These are phyloP conservation scores for Canna indica DNA, from an alignment of 176 grass and related monocot genomes.

Conservation along the genomic window DNA sequence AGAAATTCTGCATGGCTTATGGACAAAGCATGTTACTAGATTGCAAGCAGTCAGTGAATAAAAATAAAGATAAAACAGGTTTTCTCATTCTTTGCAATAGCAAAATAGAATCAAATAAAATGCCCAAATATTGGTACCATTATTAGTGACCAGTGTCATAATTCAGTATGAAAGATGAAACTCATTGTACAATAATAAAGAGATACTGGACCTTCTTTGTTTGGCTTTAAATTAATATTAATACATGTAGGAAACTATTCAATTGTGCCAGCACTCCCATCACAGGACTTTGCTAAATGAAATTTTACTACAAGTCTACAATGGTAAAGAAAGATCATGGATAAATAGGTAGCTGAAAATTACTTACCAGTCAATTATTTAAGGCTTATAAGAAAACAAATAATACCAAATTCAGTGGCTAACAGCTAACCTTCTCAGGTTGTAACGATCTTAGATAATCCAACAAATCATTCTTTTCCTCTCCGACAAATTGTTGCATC, in stretches of 20 bases:
- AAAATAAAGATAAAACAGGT: background rate
- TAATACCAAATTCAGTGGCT: background rate
- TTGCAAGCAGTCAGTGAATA: background rate
- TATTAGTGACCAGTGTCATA: background rate
- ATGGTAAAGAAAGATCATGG: background rate
- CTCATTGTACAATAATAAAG: background rate
- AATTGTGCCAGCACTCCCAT: background rate
- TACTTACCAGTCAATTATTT: background rate
- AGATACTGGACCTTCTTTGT: background rate
- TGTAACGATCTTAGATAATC: slow-evolving; percentile 43
- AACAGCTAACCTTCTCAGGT: slow-evolving; percentile 37
- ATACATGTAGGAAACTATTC: background rate
- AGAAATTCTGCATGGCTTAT: no score
- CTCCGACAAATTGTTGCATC: slow-evolving; percentile 95
- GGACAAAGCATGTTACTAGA: no score
- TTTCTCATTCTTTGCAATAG: background rate
- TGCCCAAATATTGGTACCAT: background rate
- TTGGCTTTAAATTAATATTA: slow-evolving; percentile 4
- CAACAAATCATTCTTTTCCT: slow-evolving; percentile 39
- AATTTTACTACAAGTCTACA: no score
- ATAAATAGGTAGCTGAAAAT: background rate
- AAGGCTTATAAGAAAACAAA: background rate
- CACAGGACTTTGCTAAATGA: background rate
- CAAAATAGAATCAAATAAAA: background rate
- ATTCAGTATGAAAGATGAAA: background rate